A percentile compares a stretch with the other conserved stretches of the same genome.
These are phyloP conservation scores for Magnusiomyces tetraspermus DNA, from an alignment of 1,139 yeast species.

Conservation along the genomic window DNA sequence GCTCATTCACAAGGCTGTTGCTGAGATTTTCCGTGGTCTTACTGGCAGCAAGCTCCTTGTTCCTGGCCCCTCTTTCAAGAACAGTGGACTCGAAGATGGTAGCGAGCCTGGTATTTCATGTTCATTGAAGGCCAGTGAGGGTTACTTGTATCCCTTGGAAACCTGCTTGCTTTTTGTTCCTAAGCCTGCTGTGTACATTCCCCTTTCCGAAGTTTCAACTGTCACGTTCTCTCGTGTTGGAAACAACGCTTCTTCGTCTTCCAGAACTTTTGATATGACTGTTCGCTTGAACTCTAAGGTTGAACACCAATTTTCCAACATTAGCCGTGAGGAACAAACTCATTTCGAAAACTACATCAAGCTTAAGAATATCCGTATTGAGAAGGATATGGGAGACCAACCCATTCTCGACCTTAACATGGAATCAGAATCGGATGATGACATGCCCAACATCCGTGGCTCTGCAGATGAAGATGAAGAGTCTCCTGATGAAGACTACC, in stretches of 20 bases:
- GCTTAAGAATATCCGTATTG: slow-evolving; percentile 68
- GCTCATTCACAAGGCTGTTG: slow-evolving; percentile 74
- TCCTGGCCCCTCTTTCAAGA: slow-evolving; percentile 69
- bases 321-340: slow-evolving; percentile 83
- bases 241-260: slow-evolving; percentile 55
- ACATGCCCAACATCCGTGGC: slow-evolving; percentile 23
- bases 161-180: slow-evolving; percentile 85
- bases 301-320: slow-evolving; percentile 78
- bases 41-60: slow-evolving; percentile 77
- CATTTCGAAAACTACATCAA: slow-evolving; percentile 65
- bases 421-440: slow-evolving; percentile 13
- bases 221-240: slow-evolving; percentile 88
- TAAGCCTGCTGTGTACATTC: slow-evolving; percentile 88
- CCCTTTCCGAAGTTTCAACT: slow-evolving; percentile 66
- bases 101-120: slow-evolving; percentile 77
- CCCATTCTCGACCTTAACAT: slow-evolving; percentile 9
- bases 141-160: slow-evolving; percentile 82
- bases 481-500: slow-evolving; percentile 46
- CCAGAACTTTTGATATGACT: slow-evolving; percentile 89
- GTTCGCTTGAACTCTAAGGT: slow-evolving; percentile 58
- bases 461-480: slow-evolving; percentile 50
- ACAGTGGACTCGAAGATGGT: slow-evolving; percentile 34
- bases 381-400: slow-evolving; percentile 46
- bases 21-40: slow-evolving; percentile 83
- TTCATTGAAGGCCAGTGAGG: slow-evolving; percentile 91